Evolutionary conservation across 2,329 filamentous ascomycete genomes (phyloP).

Genomic region (Penicillium sp.): DNA sequence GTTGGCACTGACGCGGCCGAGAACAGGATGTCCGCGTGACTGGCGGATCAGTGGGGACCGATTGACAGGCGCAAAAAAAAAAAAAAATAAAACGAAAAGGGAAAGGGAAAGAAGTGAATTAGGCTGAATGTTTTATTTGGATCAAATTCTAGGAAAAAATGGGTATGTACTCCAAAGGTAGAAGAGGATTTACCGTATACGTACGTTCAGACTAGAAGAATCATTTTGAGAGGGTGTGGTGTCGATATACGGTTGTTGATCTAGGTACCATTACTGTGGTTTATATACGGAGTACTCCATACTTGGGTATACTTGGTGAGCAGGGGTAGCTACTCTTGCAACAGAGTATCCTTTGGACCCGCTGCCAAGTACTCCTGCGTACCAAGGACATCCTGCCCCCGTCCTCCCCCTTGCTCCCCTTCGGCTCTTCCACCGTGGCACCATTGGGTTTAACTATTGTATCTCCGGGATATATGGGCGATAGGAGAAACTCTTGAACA

Average conservation of each 20-base stretch:
- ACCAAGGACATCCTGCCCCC: background rate
- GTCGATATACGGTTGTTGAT: background rate
- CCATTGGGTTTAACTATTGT: background rate
- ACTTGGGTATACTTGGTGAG: background rate
- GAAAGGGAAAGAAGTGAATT: background rate
- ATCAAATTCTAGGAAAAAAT: no score
- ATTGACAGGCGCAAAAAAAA: slow-evolving; percentile 5
- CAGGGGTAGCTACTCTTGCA: background rate
- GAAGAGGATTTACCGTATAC: no score
- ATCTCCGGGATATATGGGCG: background rate
- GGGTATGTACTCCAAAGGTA: no score
- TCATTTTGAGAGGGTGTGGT: background rate
- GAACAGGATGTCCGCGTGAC: slow-evolving; percentile 25
- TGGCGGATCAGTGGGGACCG: slow-evolving; percentile 27
- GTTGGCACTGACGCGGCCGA: slow-evolving; percentile 16
- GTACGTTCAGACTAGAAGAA: background rate
- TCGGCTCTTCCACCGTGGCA: background rate
- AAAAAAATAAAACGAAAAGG: background rate
- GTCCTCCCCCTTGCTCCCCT: background rate
- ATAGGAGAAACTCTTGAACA: slow-evolving; percentile 3
- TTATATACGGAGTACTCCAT: no score
- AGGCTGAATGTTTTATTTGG: no score
- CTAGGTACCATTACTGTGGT: no score
- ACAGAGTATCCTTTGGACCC: background rate
- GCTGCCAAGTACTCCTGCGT: background rate